These are phyloP conservation scores for Stromatinia cepivora DNA, from an alignment of 2,329 filamentous ascomycete species.

Conservation along the genomic window DNA sequence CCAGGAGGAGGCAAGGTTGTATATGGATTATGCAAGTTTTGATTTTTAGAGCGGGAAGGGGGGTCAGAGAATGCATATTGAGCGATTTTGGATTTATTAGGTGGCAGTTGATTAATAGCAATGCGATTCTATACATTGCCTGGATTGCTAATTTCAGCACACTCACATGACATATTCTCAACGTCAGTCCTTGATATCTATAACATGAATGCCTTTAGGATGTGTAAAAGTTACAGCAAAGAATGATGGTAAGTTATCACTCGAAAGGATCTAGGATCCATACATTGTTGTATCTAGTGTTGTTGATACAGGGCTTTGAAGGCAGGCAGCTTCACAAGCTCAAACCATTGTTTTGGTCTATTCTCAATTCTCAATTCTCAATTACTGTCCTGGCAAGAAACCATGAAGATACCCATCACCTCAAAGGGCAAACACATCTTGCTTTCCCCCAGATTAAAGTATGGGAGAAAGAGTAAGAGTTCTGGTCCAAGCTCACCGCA, in stretches of 20 bases:
- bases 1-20: conserved; percentile 17
- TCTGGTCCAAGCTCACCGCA: too few relatives aligned
- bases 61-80: neutral
- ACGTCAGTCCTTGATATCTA: neutral
- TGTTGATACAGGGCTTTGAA: neutral
- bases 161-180: neutral
- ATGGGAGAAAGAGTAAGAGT: too few relatives aligned
- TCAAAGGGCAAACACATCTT: neutral
- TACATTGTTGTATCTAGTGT: neutral
- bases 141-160: neutral
- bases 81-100: neutral
- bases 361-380: neutral
- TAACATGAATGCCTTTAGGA: too few relatives aligned
- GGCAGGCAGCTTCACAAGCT: neutral
- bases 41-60: conserved; percentile 1
- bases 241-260: neutral
- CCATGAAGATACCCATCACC: neutral
- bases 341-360: neutral
- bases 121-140: neutral
- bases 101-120: neutral
- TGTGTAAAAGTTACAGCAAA: neutral
- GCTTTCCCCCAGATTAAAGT: too few relatives aligned
- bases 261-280: neutral
- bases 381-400: neutral
- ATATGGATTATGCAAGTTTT: conserved; percentile 21